phyloP scores from a whole-genome alignment of 2,329 filamentous ascomycete species.

The Blastomyces emzantsi region DNA sequence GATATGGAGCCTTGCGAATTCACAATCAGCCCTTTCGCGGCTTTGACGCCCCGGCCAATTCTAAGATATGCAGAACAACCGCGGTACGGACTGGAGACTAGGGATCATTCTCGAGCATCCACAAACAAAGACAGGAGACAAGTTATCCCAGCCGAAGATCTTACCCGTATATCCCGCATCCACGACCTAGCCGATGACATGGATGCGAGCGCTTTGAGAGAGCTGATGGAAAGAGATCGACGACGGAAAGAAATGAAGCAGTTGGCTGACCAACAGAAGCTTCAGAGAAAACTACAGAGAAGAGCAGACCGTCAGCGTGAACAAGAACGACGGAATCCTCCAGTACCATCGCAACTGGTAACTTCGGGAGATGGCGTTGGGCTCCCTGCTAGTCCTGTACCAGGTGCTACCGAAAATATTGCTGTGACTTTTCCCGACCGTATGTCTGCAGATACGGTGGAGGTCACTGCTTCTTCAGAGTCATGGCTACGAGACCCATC shows the following conservation, averaged over 20 bases:
- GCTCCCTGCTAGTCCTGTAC: background rate
- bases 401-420: background rate
- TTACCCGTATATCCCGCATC: slow-evolving; percentile 54
- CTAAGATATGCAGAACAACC: slow-evolving; percentile 64
- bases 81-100: slow-evolving; percentile 43
- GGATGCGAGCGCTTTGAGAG: slow-evolving; percentile 71
- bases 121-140: slow-evolving; percentile 45
- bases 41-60: slow-evolving; percentile 77
- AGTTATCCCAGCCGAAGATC: slow-evolving; percentile 52
- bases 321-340: slow-evolving; percentile 40
- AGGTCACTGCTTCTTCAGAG: slow-evolving; percentile 7
- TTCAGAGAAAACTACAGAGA: slow-evolving; percentile 40
- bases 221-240: slow-evolving; percentile 82
- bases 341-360: slow-evolving; percentile 4
- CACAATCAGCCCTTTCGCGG: slow-evolving; percentile 68
- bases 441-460: background rate
- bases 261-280: slow-evolving; percentile 57
- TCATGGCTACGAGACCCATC: slow-evolving; percentile 31
- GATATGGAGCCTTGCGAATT: slow-evolving; percentile 67
- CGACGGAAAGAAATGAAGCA: slow-evolving; percentile 69
- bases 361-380: slow-evolving; percentile 5
- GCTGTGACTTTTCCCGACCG: background rate
- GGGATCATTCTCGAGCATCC: slow-evolving; percentile 41
- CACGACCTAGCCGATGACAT: slow-evolving; percentile 72
- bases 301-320: slow-evolving; percentile 49